Conservation (phyloP, 2,329 filamentous ascomycete species). For the Alternaria brassicae region DNA sequence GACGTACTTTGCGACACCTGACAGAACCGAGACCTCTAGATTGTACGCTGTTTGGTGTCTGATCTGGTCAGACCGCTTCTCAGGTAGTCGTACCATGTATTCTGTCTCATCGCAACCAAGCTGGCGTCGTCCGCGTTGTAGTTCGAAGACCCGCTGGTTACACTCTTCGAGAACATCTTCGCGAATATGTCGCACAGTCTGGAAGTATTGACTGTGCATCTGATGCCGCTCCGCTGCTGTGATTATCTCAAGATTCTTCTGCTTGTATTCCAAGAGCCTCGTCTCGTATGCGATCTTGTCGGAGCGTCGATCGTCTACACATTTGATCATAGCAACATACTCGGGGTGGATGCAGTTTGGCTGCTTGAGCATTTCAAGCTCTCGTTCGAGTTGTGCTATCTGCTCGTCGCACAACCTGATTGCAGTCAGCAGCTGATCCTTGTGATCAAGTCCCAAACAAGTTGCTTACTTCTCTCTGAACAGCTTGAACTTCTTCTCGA, state of each 20-base stretch:
- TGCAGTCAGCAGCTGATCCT: conserved; percentile 27
- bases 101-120: conserved; percentile 79
- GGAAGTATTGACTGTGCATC: conserved; percentile 88
- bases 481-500: conserved; percentile 87
- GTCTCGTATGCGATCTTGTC: conserved; percentile 80
- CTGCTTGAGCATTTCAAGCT: conserved; percentile 66
- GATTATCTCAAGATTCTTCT: conserved; percentile 72
- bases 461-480: conserved; percentile 77
- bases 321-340: conserved; percentile 87
- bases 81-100: conserved; percentile 81
- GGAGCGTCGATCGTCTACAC: conserved; percentile 80
- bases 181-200: conserved; percentile 81
- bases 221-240: conserved; percentile 84
- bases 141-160: conserved; percentile 89
- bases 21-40: conserved; percentile 88
- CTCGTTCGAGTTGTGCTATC: conserved; percentile 77
- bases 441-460: not conserved
- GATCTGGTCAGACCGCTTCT: conserved; percentile 77
- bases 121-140: conserved; percentile 86
- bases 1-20: conserved; percentile 91
- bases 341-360: conserved; percentile 79
- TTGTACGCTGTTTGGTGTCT: conserved; percentile 91
- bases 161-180: conserved; percentile 81
- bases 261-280: conserved; percentile 74
- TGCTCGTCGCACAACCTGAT: conserved; percentile 85